These are phyloP conservation scores for Tetrahymena thermophila DNA, from an alignment of 73 alveolate genomes.

Conservation along the genomic window DNA sequence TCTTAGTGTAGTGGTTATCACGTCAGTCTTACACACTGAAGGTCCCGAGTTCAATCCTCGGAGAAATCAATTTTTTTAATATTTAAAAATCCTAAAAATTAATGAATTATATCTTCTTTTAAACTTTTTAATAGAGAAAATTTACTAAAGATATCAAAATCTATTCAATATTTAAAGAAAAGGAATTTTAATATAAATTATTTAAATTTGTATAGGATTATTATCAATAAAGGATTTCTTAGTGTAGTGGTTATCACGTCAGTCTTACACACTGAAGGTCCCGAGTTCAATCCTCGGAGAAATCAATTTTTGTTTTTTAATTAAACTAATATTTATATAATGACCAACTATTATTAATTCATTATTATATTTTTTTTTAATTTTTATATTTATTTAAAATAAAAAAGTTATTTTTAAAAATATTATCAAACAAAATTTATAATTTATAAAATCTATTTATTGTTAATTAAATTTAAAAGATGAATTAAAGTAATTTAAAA, in stretches of 20 bases:
- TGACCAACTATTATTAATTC: too few species aligned
- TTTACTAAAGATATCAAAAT: too few species aligned
- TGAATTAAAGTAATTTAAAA: too few species aligned
- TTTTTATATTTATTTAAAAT: too few species aligned
- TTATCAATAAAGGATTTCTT: not conserved
- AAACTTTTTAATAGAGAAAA: not conserved
- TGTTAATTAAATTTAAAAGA: too few species aligned
- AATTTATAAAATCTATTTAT: too few species aligned
- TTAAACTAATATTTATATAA: too few species aligned
- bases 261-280: slow-evolving; percentile 4
- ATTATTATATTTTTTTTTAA: too few species aligned
- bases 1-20: slow-evolving; percentile 2
- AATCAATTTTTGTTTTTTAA: not conserved
- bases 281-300: slow-evolving; percentile 6
- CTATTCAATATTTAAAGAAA: not conserved
- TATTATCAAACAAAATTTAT: too few species aligned
- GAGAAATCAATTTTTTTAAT: not conserved
- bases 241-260: slow-evolving; percentile 4
- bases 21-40: slow-evolving; percentile 4
- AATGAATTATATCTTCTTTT: not conserved
- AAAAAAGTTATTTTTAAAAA: too few species aligned
- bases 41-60: slow-evolving; percentile 7
- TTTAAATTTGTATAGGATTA: not conserved
- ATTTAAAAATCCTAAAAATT: not conserved
- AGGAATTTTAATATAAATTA: not conserved